Conservation (phyloP, 345 rosid genomes). For the Schrenkiella parvula region DNA sequence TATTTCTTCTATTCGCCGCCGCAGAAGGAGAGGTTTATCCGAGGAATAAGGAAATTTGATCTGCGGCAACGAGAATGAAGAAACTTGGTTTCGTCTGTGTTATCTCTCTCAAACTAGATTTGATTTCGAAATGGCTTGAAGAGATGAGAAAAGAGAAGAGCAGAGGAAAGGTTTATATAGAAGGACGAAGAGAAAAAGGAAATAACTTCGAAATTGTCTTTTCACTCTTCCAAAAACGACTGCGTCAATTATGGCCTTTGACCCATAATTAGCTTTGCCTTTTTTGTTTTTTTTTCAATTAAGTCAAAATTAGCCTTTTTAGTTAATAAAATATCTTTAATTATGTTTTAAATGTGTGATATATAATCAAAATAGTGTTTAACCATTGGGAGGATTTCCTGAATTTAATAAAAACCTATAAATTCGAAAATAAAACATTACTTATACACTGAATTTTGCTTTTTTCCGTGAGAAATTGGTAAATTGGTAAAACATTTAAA, state of each 20-base stretch:
- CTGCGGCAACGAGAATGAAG: constrained; percentile 30
- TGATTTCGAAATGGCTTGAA: constrained; percentile 3
- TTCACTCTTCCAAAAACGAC: constrained; percentile 20
- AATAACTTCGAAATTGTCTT: constrained; percentile 20
- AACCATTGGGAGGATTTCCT: not conserved
- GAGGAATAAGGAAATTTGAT: not conserved
- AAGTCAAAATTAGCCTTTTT: not conserved
- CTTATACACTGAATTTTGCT: too few species aligned
- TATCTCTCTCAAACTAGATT: constrained; percentile 15
- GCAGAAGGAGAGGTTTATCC: constrained; percentile 15
- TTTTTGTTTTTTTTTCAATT: not conserved
- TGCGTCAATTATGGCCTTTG: constrained; percentile 32
- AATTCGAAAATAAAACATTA: too few species aligned
- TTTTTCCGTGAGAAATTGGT: too few species aligned
- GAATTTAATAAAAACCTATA: too few species aligned
- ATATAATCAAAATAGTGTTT: not conserved
- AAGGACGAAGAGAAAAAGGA: not conserved
- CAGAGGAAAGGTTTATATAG: constrained; percentile 25
- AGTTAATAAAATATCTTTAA: not conserved
- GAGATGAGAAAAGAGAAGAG: constrained; percentile 12
- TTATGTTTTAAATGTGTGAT: not conserved
- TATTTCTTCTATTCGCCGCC: constrained; percentile 12
- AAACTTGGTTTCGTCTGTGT: constrained; percentile 16
- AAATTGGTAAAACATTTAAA: too few species aligned
- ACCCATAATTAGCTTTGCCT: constrained; percentile 18